These are phyloP conservation scores for Gossypium longicalyx DNA, from an alignment of 345 rosid species.

Conservation along the genomic window DNA sequence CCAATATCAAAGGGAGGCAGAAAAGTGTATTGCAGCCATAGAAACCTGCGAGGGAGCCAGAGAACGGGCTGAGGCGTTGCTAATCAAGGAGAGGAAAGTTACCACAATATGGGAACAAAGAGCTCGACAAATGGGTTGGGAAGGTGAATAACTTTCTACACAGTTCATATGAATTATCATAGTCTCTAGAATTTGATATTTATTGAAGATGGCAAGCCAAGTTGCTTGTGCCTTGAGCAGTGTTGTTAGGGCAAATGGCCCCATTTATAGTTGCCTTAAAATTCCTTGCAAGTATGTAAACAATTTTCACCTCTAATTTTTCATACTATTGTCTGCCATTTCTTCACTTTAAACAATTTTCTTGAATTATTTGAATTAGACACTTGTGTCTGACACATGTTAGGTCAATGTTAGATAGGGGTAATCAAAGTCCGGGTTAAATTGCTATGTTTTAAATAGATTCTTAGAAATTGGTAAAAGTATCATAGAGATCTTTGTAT, in stretches of 20 bases:
- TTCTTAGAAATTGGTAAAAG: too few relatives aligned
- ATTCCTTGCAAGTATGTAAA: background rate
- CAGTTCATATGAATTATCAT: background rate
- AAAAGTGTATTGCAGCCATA: slow-evolving; percentile 91
- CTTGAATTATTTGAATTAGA: too few relatives aligned
- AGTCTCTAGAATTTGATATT: slow-evolving; percentile 9
- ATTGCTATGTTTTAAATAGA: too few relatives aligned
- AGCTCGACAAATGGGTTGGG: slow-evolving; percentile 91
- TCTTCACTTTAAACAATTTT: background rate
- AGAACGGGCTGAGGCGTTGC: slow-evolving; percentile 70
- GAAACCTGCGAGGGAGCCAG: slow-evolving; percentile 95
- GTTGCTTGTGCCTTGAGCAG: background rate
- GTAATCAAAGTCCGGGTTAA: too few relatives aligned
- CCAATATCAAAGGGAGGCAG: slow-evolving; percentile 96
- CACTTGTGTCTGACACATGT: too few relatives aligned
- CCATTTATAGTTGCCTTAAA: background rate
- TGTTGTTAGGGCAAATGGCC: slow-evolving; percentile 1
- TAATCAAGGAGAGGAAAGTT: slow-evolving; percentile 74
- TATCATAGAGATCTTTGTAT: too few relatives aligned
- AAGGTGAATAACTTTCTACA: slow-evolving; percentile 35
- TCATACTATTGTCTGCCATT: background rate
- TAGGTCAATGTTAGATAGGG: too few relatives aligned
- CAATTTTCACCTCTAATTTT: slow-evolving; percentile 9
- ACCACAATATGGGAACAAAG: slow-evolving; percentile 82
- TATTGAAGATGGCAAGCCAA: slow-evolving; percentile 29